Evolutionary conservation across 2,329 filamentous ascomycete species (phyloP), one percentile per base, ranked within the genome.

Genomic region (Aureobasidium sp.): DNA sequence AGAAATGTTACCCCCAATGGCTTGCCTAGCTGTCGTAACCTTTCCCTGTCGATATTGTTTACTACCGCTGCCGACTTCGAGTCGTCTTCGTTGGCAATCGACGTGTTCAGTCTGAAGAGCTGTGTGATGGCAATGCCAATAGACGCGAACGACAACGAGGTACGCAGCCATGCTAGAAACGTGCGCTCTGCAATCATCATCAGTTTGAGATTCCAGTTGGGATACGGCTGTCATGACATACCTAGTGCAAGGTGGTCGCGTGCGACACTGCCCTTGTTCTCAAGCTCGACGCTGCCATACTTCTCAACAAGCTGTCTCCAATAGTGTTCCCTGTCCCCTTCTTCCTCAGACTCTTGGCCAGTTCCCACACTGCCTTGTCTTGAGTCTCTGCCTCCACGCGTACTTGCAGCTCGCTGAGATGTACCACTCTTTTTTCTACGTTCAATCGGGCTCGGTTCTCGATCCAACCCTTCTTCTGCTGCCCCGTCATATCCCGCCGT

Each of bases 41-140:
- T 73, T 14, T 25, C 27, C 14, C 53, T 52, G 52, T 63, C 48
- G 20, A 65, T 62, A 29, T 65, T 53, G 34, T 68, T 20, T n/a
- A 70, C 65, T 64, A 65, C 59, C 67, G 53, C 64, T 71, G 25
- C 70, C 68, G 65, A 63, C n/a, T 42, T 61, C 64, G 63, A 66
- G 9, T 25, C 7, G 11, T 62, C 47, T 20, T 56, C 48, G 62
- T 63, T 61, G 37, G 75, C 70, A 44, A 88, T 77, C 9, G 84
- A 82, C 0, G 86, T 88, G 77, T 92, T 92, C 62, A 94, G 84
- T 29, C 90, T 87, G 77, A 94, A 93, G 52, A 94, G 84, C 73
- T 94, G 90, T 1, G 90, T 93, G 44, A 94, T 83, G 47, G 89
- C 90, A 64, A 94, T 89, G 62, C 90, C 90, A 67, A 94, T 93